Percentiles rank a stretch among this genome's conserved stretches.
Conservation (phyloP, 83 land plant genomes). For the Isoetes engelmannii region DNA sequence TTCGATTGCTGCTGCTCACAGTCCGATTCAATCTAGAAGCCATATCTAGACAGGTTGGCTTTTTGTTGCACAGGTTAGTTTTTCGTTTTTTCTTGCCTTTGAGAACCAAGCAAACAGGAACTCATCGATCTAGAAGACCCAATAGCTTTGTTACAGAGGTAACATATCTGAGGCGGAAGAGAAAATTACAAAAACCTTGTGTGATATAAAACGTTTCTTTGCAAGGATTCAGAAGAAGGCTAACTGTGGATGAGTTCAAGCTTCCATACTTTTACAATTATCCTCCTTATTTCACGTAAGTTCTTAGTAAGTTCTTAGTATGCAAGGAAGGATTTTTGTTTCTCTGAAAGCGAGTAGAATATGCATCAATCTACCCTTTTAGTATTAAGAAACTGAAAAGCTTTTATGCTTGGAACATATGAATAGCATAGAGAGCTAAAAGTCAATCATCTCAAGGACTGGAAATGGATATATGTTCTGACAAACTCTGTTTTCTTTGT, state of each 20-base stretch:
- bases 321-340: neutral
- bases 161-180: no score
- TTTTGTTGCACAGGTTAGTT: no score
- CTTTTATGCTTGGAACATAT: neutral
- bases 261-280: constrained; percentile 78
- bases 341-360: neutral
- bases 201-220: no score
- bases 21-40: no score
- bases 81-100: no score
- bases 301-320: neutral
- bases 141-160: no score
- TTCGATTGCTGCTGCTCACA: no score
- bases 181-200: no score
- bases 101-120: no score
- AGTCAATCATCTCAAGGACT: neutral
- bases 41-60: no score
- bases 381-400: neutral
- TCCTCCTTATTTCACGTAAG: constrained; percentile 93
- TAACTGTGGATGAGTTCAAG: constrained; percentile 55
- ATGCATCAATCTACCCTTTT: neutral
- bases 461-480: constrained; percentile 3
- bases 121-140: no score
- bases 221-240: no score
- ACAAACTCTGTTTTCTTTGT: neutral
- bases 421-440: neutral